Evolutionary conservation across 164 flowering plant species (phyloP), one percentile per base, ranked within the genome.

Genomic region (Piper betle): DNA sequence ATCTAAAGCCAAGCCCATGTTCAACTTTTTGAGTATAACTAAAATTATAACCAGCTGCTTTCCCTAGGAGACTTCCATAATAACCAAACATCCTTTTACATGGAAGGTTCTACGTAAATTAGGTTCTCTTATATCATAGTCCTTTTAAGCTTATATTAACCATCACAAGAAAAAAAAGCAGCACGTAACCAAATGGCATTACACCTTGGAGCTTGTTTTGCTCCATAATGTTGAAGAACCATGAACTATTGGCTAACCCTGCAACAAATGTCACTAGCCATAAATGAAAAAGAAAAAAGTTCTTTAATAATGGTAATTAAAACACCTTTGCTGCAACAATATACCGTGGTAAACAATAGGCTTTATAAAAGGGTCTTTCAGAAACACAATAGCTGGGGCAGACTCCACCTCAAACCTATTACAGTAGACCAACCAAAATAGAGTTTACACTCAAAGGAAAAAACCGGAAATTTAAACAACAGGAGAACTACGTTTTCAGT

Each of bases 381-480:
- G 17, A 68, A 94, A 69, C 20, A 83, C 91, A 64, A 91, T 69
- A 39, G 99, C 97, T 59, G 99, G 99, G 33, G 99, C 96, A 71
- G 93, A 82, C 64, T 91, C 99, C 69, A 94, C 85, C 63, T 78
- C 92, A 67, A 91, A 83, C 80, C 97, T 91, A 71, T 52, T 48
- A 59, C 5, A 17, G 17, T 8, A 59, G 6, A n/a, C 55, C 42
- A 19, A 60, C 33, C 6, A 25, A 65, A 18, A 16, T 54, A 18
- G 37, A 17, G 57, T 9, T 5, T 16, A 4, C 11, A 8, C 16
- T n/a, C 20, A 25, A 4, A 5, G 18, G 25, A n/a, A 16, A 25
- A 18, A 54, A 18, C 37, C 18, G 2, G 16, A 54, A 25, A 25
- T 17, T 20, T 2, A 18, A 4, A 18, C 9, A 54, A 16, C 57